phyloP scores from a whole-genome alignment of 768 basidiomycete species.

The Tulasnella calospora region DNA sequence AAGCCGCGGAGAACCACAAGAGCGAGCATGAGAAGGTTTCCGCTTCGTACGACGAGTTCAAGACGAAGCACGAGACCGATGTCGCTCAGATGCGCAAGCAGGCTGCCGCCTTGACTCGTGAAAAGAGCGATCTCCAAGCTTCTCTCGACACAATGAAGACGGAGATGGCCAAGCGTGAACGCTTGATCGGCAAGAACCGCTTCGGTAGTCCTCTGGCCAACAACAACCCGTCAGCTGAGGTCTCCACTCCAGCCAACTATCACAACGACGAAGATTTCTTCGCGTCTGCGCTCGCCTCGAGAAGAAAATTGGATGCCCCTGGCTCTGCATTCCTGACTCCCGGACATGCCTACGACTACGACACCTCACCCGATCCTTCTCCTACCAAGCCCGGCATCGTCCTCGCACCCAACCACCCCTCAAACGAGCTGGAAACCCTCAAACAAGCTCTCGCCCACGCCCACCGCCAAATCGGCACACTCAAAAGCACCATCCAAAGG shows the following conservation, averaged over 20 bases:
- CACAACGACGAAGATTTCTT: constrained; percentile 61
- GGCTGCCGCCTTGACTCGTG: constrained; percentile 79
- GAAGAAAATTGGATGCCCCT: constrained; percentile 38
- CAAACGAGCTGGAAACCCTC: constrained; percentile 73
- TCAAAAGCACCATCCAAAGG: constrained; percentile 70
- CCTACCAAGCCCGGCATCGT: constrained; percentile 24
- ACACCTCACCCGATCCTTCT: constrained; percentile 30
- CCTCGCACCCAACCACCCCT: constrained; percentile 56
- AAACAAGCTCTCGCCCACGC: constrained; percentile 80
- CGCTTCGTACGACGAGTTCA: constrained; percentile 61
- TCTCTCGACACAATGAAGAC: constrained; percentile 69
- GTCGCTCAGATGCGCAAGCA: constrained; percentile 86
- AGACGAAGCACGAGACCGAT: constrained; percentile 90
- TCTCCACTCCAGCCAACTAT: constrained; percentile 34
- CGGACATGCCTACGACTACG: constrained; percentile 14
- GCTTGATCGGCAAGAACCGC: constrained; percentile 10
- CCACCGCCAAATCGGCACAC: constrained; percentile 76
- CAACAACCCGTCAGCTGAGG: constrained; percentile 38
- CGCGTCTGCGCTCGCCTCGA: constrained; percentile 23
- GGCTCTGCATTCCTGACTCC: constrained; percentile 46
- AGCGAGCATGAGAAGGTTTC: constrained; percentile 74
- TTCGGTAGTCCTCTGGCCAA: constrained; percentile 6
- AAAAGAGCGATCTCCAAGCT: constrained; percentile 87
- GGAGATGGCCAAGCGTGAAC: constrained; percentile 59
- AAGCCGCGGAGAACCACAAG: constrained; percentile 77